These are phyloP conservation scores for Euphrasia confusa DNA, from an alignment of 257 asterid genomes.

Conservation along the genomic window DNA sequence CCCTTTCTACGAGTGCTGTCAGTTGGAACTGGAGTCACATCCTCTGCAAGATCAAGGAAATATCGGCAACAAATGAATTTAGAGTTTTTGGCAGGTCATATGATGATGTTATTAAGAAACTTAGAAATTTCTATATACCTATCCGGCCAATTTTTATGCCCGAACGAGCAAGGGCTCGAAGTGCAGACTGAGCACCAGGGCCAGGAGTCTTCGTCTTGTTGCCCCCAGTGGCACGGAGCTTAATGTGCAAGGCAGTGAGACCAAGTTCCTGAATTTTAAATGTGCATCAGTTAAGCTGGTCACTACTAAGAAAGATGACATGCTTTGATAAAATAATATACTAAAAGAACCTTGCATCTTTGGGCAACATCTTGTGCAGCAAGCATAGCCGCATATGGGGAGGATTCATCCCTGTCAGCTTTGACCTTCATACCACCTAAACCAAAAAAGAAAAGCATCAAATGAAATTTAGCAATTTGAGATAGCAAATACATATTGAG, in stretches of 20 bases:
- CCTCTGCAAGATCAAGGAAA: slow-evolving; percentile 46
- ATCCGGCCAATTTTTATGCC: slow-evolving; percentile 97
- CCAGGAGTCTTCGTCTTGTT: slow-evolving; percentile 94
- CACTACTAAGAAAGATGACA: neutral
- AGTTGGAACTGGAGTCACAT: slow-evolving; percentile 86
- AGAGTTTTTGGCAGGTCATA: neutral
- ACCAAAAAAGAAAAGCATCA: slow-evolving; percentile 1
- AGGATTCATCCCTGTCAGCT: slow-evolving; percentile 92
- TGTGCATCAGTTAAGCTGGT: neutral
- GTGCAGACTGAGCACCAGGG: slow-evolving; percentile 95
- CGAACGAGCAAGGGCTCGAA: slow-evolving; percentile 88
- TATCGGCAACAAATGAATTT: neutral
- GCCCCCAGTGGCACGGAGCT: slow-evolving; percentile 93
- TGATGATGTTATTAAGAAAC: neutral
- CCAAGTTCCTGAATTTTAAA: slow-evolving; percentile 61
- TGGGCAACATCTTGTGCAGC: slow-evolving; percentile 85
- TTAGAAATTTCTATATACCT: slow-evolving; percentile 33
- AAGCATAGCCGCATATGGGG: slow-evolving; percentile 98
- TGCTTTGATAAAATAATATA: neutral
- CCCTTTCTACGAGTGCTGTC: slow-evolving; percentile 94
- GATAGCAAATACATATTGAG: neutral
- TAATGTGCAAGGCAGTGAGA: slow-evolving; percentile 76
- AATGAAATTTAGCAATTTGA: neutral
- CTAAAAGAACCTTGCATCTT: slow-evolving; percentile 70
- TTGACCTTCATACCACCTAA: slow-evolving; percentile 92